These are phyloP conservation scores for Jasminum sambac DNA, from an alignment of 257 asterid species.

Conservation along the genomic window DNA sequence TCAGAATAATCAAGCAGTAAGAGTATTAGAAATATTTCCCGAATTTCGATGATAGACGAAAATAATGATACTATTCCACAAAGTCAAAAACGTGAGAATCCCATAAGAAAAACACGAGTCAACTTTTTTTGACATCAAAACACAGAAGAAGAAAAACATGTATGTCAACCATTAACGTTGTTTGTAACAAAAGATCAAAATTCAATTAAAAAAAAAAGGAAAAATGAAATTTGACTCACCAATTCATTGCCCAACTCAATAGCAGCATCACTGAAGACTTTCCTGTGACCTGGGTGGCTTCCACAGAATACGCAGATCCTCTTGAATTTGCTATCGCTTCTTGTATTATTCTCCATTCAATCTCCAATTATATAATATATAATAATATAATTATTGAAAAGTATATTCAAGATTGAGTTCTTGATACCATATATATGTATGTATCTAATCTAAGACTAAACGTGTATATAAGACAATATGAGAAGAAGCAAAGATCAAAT, in stretches of 20 bases:
- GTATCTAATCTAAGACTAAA: neutral
- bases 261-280: conserved; percentile 97
- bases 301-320: conserved; percentile 95
- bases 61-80: too few relatives aligned
- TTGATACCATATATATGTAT: neutral
- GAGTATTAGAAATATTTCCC: too few relatives aligned
- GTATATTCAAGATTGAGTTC: neutral
- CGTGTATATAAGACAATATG: neutral
- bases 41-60: too few relatives aligned
- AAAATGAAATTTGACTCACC: conserved; percentile 47
- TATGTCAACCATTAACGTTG: neutral
- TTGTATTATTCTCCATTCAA: conserved; percentile 59
- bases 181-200: conserved; percentile 4
- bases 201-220: conserved; percentile 27
- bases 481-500: conserved; percentile 17
- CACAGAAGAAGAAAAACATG: neutral
- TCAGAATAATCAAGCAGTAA: too few relatives aligned
- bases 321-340: conserved; percentile 63
- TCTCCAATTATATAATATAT: neutral
- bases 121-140: conserved; percentile 24
- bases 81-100: conserved; percentile 26
- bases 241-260: conserved; percentile 89
- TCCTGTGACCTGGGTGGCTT: conserved; percentile 86
- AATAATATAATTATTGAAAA: neutral
- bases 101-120: conserved; percentile 18